These are phyloP conservation scores for Nicotiana otophora DNA, from an alignment of 257 asterid species.

Conservation along the genomic window DNA sequence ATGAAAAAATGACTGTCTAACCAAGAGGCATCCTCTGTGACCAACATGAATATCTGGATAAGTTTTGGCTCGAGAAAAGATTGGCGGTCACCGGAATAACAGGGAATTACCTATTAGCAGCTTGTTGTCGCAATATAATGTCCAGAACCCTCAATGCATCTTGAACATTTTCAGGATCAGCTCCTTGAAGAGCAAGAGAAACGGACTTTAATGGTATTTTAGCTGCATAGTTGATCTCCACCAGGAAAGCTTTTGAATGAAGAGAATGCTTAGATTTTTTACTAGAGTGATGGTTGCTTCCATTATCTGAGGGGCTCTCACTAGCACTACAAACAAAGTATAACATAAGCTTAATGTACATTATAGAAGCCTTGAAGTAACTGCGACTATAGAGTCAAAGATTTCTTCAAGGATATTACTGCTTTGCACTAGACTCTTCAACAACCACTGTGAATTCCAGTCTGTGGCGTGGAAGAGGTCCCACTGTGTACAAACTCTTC, in stretches of 20 bases:
- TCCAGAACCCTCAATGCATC: conserved; percentile 77
- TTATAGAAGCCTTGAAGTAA: background rate
- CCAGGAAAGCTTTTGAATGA: conserved; percentile 51
- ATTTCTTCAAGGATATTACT: conserved; percentile 29
- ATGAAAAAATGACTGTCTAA: conserved; percentile 77
- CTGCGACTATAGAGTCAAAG: conserved; percentile 1
- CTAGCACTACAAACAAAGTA: conserved; percentile 21
- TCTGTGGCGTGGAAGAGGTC: conserved; percentile 65
- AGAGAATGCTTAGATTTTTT: conserved; percentile 59
- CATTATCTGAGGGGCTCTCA: conserved; percentile 34
- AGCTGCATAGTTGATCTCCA: conserved; percentile 65
- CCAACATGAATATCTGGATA: conserved; percentile 25
- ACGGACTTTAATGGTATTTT: conserved; percentile 58
- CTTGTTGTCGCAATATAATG: conserved; percentile 77
- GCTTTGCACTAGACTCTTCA: conserved; percentile 60
- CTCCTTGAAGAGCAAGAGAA: conserved; percentile 61
- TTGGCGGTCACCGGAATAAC: conserved; percentile 4
- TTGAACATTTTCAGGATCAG: conserved; percentile 48
- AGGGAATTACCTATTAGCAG: conserved; percentile 61
- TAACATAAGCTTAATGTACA: background rate
- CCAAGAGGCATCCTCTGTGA: conserved; percentile 82
- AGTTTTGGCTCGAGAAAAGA: conserved; percentile 20
- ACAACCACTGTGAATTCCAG: conserved; percentile 52
- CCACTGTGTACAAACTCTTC: conserved; percentile 62
- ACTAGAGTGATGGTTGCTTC: conserved; percentile 34